Base-by-base conservation (phyloP, 169 alveolate species). In the Hepatocystis sp. region DNA sequence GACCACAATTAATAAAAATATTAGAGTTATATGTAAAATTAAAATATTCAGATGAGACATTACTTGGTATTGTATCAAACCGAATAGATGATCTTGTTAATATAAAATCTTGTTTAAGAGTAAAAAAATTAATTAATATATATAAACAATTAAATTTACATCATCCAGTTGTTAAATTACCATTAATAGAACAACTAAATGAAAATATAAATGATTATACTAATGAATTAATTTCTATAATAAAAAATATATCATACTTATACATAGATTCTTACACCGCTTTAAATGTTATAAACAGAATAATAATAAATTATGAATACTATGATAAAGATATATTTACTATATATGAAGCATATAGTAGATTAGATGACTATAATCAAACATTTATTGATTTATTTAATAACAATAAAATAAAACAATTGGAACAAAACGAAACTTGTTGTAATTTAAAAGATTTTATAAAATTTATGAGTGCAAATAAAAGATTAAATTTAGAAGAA, bases 21-120 rank as follows among this genome's bases (percentile, higher is more conserved):
- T 71, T 71, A 44, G 76, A 71, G 58, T 58, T 30, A 30, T 71
- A 71, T 63, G 76, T 63, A 19, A 55, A 58, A 36, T 58, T 71
- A 71, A 71, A 71, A 71, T 71, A 71, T 64, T 71, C 86, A 2
- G 68, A 71, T 71, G 86, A 71, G 1, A 71, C 78, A 8, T n/a
- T 71, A 58, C 76, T 71, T 27, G 86, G 78, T 1, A 36, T 71
- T 17, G 47, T 71, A 21, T 71, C 58, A 25, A 55, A 56, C 53
- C 23, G 86, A 44, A 64, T 71, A 8, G 68, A 44, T 3, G 86
- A 71, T 21, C 34, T 71, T 4, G 15, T 44, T 1, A 71, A 63
- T 25, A 25, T 71, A 17, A 56, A 64, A 34, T 71, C 86, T 5
- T 58, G 78, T 52, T 49, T 56, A 58, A 58, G 86, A 46, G 36